These are phyloP conservation scores for Eimeria sp. DNA, from an alignment of 169 alveolate species.

Conservation along the genomic window DNA sequence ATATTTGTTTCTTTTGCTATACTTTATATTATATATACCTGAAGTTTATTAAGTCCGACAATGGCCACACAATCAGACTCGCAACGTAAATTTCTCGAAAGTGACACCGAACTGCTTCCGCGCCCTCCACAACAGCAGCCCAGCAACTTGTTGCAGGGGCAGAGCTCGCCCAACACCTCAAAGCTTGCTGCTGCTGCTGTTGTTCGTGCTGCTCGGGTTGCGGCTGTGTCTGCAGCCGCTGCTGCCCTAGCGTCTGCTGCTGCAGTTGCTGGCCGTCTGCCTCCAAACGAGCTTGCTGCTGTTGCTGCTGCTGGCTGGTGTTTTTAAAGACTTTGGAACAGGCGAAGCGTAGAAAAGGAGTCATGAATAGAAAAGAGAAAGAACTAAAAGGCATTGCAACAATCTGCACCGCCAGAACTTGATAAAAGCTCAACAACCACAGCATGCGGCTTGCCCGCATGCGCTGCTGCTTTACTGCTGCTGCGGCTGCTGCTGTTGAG, in stretches of 20 bases:
- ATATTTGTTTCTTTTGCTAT: too few species aligned
- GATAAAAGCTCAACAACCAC: slow-evolving; percentile 28
- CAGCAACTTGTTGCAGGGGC: neutral
- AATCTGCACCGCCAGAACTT: slow-evolving; percentile 35
- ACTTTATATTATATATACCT: neutral
- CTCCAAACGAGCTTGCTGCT: neutral
- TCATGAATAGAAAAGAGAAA: neutral
- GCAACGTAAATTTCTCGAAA: slow-evolving; percentile 15
- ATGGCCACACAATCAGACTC: slow-evolving; percentile 29
- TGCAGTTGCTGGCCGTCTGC: neutral
- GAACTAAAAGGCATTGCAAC: slow-evolving; percentile 44
- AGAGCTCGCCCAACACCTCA: neutral
- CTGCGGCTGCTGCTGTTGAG: too few species aligned
- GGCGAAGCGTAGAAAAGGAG: neutral
- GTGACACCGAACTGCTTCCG: neutral
- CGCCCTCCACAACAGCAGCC: neutral
- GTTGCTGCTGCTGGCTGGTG: neutral
- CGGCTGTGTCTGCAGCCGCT: neutral
- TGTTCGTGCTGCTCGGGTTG: too few species aligned
- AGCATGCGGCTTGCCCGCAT: slow-evolving; percentile 7
- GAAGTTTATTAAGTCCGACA: slow-evolving; percentile 36
- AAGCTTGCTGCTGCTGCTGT: too few species aligned
- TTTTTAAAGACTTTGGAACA: neutral
- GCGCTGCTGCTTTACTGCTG: too few species aligned
- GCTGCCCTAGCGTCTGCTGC: slow-evolving; percentile 1